Evolutionary conservation across 139 green algal species (phyloP).

Genomic region (Gonium pectorale): DNA sequence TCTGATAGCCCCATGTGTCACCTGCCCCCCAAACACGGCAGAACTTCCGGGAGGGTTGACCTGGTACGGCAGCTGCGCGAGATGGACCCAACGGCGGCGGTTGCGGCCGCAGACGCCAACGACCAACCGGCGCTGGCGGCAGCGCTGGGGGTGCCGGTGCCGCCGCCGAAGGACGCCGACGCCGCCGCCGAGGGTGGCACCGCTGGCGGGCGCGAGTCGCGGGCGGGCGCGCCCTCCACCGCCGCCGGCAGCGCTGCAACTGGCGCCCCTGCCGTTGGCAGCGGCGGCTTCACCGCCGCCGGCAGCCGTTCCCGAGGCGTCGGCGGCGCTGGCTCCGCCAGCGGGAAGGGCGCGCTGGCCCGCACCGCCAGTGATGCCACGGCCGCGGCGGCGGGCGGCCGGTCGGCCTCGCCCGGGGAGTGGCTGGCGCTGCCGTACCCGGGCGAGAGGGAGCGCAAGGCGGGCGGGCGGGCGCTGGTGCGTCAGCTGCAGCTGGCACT

Average conservation of each 20-base stretch:
- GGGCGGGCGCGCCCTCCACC: background rate
- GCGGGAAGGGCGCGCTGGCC: no score
- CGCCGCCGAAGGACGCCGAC: background rate
- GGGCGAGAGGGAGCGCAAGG: background rate
- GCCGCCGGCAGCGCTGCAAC: background rate
- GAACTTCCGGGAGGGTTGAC: constrained; percentile 7
- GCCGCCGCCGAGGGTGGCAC: background rate
- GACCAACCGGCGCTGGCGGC: constrained; percentile 8
- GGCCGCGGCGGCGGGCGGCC: background rate
- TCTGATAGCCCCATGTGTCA: background rate
- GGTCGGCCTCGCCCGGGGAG: background rate
- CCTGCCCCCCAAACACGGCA: background rate
- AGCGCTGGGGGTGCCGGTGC: constrained; percentile 15
- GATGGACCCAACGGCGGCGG: constrained; percentile 13
- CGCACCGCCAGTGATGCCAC: no score
- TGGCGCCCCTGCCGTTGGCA: no score
- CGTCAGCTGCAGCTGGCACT: constrained; percentile 43
- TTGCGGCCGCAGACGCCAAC: background rate
- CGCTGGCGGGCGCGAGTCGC: background rate
- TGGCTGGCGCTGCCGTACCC: background rate
- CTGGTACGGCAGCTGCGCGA: constrained; percentile 34
- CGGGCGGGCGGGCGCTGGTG: background rate
- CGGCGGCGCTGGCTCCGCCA: background rate
- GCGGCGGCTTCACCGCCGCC: background rate
- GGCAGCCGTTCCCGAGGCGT: background rate